Base-by-base conservation (phyloP, 805 yeast genomes). In the Pichia scutulata region DNA sequence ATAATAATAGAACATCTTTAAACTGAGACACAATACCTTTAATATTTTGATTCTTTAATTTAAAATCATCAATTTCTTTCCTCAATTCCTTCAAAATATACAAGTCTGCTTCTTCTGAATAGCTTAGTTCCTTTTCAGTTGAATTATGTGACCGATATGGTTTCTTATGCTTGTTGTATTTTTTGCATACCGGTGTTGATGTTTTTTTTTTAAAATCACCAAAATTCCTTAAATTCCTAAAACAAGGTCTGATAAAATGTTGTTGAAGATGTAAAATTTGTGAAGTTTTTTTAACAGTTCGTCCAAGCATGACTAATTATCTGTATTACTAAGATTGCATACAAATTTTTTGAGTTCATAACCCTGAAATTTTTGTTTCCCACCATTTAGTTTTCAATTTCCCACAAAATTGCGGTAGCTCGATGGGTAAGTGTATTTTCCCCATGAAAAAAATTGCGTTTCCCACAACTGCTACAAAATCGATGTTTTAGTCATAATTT, bases 61-160 rank as follows among this genome's bases (percentile, higher is more conserved):
- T 16, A 19, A 21, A 45, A 7, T 41, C 26, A 9, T 33, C 16
- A 4, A 19, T 18, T 7, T 13, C 21, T 22, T 43, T 44, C 8
- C 7, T 24, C 25, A 51, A 22, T n/a, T 47, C 48, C 13, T 21
- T 39, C 12, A 45, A n/a, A 4, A 51, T 8, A 44, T 45, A 48
- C 10, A 22, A 12, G 39, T 49, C 47, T 19, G 51, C 46, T 39
- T 46, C 48, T 4, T 49, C 22, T 16, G 37, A 16, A 33, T 33
- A 33, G 7, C 19, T 33, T n/a, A 33, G 10, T 16, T 33, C 37
- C 19, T 6, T 3, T 28, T 28, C 33, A 8, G 9, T 36, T n/a
- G 19, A 36, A n/a, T 19, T 39, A 9, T 9, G 19, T 6, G 37
- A 33, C n/a, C n/a, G 16, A 33, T 33, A 3, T 33, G n/a, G 37